Evolutionary conservation across 352 stramenopile species (phyloP), one percentile per base, ranked within the genome.

Genomic region (Phytophthora sansomeana): DNA sequence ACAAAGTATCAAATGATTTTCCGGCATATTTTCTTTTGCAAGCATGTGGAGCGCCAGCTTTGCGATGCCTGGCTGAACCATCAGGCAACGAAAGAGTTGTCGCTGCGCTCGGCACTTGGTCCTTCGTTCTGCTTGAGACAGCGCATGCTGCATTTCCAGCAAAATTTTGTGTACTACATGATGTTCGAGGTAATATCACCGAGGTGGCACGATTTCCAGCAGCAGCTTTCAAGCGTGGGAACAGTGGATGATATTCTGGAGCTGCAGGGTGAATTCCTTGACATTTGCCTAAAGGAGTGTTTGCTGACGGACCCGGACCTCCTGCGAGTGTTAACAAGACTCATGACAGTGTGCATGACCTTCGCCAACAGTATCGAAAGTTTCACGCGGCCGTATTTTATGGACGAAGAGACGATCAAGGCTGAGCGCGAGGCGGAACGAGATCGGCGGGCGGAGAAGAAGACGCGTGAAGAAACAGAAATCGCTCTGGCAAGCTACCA

Each of bases 1-100:
- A 95, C 88, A 16, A 99, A 98, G 77, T 99, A 99, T 72, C 97
- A 99, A 75, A 95, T 99, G 73, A 88, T 99, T 16, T 99, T 99
- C 67, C 93, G 98, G 0, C 97, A 99, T 55, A 79, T 99, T 3
- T 99, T 99, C 78, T 99, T 99, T 72, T 97, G 93, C 67, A 99
- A 99, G 77, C 96, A 99, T 75, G 97, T 99, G 5, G 97, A 99
- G 78, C 90, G 96, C 10, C 83, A 93, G 30, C 87, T 99, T 4
- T 97, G 98, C 57, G 85, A 93, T 51, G 89, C 96, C 9, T 99
- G 98, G 98, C 74, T 95, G 24, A 97, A 98, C 53, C 97, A 99
- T 68, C 97, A 99, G 58, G 83, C 85, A 8, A 96, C 87, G 16
- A 97, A 97, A 52, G 93, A 98, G 54, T 71, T 98, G 29, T 84